Percentiles rank a stretch among this genome's conserved stretches.
These are phyloP conservation scores for Boletus rubropictus DNA, from an alignment of 768 basidiomycete genomes.

Conservation along the genomic window DNA sequence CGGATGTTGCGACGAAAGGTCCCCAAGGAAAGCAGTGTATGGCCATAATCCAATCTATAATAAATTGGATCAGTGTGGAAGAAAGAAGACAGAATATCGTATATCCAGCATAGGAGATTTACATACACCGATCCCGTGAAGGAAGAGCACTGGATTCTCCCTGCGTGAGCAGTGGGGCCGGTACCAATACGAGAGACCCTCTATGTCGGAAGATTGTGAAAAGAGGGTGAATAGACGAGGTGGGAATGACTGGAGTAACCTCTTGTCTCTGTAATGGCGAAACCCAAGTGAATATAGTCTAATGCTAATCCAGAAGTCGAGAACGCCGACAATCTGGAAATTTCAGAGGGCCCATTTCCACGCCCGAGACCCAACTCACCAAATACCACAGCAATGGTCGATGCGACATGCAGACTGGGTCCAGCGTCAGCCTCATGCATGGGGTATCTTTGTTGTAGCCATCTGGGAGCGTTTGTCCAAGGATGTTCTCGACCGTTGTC, in stretches of 20 bases:
- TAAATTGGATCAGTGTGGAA: neutral
- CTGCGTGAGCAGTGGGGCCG: slow-evolving; percentile 42
- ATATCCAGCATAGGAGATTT: neutral
- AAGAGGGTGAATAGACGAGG: slow-evolving; percentile 44
- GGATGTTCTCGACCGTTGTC: slow-evolving; percentile 32
- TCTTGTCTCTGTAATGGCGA: slow-evolving; percentile 41
- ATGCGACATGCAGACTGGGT: slow-evolving; percentile 50
- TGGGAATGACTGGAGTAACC: slow-evolving; percentile 44
- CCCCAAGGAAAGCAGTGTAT: slow-evolving; percentile 47
- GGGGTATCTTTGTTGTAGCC: slow-evolving; percentile 36
- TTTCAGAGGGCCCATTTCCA: neutral
- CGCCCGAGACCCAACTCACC: slow-evolving; percentile 32
- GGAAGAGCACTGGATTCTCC: slow-evolving; percentile 52
- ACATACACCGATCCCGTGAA: slow-evolving; percentile 66
- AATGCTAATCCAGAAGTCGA: slow-evolving; percentile 44
- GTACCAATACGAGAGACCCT: slow-evolving; percentile 42
- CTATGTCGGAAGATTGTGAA: slow-evolving; percentile 35
- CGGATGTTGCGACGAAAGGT: slow-evolving; percentile 38
- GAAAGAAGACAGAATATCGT: neutral
- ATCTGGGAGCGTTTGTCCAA: slow-evolving; percentile 37
- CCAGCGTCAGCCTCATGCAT: slow-evolving; percentile 50
- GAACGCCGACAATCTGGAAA: slow-evolving; percentile 44
- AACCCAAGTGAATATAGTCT: slow-evolving; percentile 42
- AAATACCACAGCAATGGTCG: slow-evolving; percentile 62
- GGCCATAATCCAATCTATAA: slow-evolving; percentile 56